Conservation (phyloP, 352 stramenopile genomes). For the Phytophthora constricta region DNA sequence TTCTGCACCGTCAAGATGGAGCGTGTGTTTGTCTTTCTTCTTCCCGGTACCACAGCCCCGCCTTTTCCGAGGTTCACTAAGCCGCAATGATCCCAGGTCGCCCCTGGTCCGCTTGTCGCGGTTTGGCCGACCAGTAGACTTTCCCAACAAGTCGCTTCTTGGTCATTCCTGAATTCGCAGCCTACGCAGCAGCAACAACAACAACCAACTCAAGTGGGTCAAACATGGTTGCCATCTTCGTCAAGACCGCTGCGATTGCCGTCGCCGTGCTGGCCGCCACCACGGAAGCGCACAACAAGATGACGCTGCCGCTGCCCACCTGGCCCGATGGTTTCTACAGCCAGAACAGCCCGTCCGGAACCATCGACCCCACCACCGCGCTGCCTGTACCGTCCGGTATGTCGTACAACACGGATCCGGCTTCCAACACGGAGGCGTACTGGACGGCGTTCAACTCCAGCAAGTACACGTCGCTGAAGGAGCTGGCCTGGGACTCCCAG, state of each 20-base stretch:
- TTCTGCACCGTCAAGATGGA: background rate
- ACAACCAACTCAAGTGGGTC: background rate
- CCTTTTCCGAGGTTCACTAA: conserved; percentile 14
- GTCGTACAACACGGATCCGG: conserved; percentile 45
- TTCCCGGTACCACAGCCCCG: conserved; percentile 1
- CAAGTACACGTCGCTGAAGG: conserved; percentile 44
- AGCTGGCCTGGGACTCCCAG: conserved; percentile 32
- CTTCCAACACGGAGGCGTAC: conserved; percentile 40
- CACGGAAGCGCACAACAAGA: conserved; percentile 51
- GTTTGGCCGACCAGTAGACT: background rate
- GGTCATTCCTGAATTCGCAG: conserved; percentile 39
- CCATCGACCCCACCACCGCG: conserved; percentile 42
- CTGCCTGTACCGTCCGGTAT: conserved; percentile 49
- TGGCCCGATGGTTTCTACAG: conserved; percentile 42
- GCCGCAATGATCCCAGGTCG: background rate
- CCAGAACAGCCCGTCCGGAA: conserved; percentile 50
- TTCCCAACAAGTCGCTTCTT: background rate
- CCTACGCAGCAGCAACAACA: conserved; percentile 4
- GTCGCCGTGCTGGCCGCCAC: conserved; percentile 25
- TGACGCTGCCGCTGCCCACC: conserved; percentile 49
- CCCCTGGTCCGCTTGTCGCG: conserved; percentile 18
- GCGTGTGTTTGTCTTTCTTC: background rate
- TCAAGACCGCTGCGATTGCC: conserved; percentile 33
- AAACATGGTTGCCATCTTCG: conserved; percentile 39
- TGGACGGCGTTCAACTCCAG: conserved; percentile 50